Conservation (phyloP, 257 asterid genomes). For the Solanum chilense region DNA sequence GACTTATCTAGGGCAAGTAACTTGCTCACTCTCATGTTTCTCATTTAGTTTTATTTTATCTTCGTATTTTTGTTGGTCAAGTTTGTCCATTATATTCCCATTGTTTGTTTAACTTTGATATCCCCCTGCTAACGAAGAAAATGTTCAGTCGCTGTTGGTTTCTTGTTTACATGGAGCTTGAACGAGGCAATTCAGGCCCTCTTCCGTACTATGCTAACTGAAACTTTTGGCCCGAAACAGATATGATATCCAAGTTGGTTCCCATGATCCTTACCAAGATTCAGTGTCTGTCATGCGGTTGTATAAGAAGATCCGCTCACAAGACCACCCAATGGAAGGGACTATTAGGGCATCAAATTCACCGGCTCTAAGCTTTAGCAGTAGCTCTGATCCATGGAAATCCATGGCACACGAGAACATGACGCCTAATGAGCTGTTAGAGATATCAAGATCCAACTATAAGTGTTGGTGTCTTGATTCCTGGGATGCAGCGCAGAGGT, state of each 20-base stretch:
- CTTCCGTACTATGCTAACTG: background rate
- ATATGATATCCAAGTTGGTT: conserved; percentile 33
- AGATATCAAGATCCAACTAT: conserved; percentile 34
- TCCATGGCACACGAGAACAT: conserved; percentile 16
- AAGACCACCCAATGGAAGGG: conserved; percentile 20
- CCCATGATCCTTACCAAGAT: conserved; percentile 43
- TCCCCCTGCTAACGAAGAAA: background rate
- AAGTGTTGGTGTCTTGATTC: conserved; percentile 53
- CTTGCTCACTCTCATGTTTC: background rate
- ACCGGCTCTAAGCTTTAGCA: background rate
- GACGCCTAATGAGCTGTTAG: conserved; percentile 33
- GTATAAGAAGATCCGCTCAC: conserved; percentile 34
- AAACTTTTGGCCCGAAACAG: conserved; percentile 11
- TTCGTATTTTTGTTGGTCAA: background rate
- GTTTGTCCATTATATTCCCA: background rate
- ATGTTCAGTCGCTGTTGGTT: background rate
- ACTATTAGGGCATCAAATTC: conserved; percentile 1
- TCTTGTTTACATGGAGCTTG: background rate
- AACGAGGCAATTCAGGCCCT: background rate
- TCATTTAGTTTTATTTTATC: background rate
- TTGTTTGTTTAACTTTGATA: background rate
- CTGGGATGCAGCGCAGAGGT: background rate
- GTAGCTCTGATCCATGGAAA: conserved; percentile 8
- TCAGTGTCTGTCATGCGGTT: conserved; percentile 39
- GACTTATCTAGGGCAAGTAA: conserved; percentile 47